Evolutionary conservation across 352 stramenopile genomes (phyloP), one percentile per base, ranked within the genome.

Genomic region (Thalassiosira mediterranea): DNA sequence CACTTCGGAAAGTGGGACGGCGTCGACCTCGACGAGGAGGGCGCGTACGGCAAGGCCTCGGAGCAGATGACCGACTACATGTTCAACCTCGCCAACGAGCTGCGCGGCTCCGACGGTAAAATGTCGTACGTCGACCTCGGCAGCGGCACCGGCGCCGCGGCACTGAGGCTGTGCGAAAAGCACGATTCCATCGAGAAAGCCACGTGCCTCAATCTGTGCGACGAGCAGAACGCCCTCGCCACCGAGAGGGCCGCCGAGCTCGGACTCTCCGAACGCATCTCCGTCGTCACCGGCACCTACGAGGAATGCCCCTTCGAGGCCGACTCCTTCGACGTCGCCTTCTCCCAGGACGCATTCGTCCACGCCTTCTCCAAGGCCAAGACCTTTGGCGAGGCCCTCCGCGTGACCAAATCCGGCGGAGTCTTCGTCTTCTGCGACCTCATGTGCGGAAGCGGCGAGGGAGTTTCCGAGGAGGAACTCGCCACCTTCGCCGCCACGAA

Each of bases 21-120:
- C 32, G 51, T 84, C n/a, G 59, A 79, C 46, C 19, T 80, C 21
- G 52, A 76, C n/a, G 13, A 73, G 51, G 32, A 65, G 21, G 75
- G 64, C 51, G 75, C 75, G 10, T 84, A 84, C 34, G 69, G 69
- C 11, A 79, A 84, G 38, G 75, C 75, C 4, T 54, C 28, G 2
- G 69, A 80, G 28, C 47, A 67, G 19, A 84, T 84, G 75, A 84
- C 68, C 8, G 70, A 84, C 51, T 79, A 76, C 46, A 84, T 84
- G 75, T 80, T 73, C 44, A 25, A 76, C 0, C 34, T 76, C 53
- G 57, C 58, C 19, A 60, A 17, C 37, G 17, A 51, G 19, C 25
- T 44, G 1, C 46, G 31, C 21, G 34, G 42, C 13, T 8, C 5
- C 4, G 52, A 56, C 3, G 38, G 31, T 1, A 68, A 68, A 44